These are phyloP conservation scores for Trifolium fragiferum DNA, from an alignment of 306 rosid genomes.

Conservation along the genomic window DNA sequence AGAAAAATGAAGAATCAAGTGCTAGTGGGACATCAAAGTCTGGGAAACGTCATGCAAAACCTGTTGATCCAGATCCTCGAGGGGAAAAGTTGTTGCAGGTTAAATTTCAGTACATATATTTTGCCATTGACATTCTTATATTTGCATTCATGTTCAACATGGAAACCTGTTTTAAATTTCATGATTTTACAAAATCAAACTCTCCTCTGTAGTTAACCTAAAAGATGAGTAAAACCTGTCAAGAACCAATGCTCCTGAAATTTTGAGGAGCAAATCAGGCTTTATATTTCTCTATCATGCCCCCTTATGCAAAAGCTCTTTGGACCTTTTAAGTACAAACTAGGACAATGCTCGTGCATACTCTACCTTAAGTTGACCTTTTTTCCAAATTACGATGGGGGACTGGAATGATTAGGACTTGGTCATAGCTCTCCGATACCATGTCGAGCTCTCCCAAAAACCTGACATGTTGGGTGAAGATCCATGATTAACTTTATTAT, in stretches of 20 bases:
- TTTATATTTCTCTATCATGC: not conserved
- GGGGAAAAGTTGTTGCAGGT: conserved; percentile 97
- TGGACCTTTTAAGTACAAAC: conserved; percentile 2
- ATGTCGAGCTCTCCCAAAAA: not conserved
- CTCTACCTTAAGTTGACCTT: conserved; percentile 5
- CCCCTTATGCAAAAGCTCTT: conserved; percentile 4
- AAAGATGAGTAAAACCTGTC: conserved; percentile 16
- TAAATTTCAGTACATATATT: conserved; percentile 29
- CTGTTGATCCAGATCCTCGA: conserved; percentile 89
- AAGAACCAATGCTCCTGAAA: conserved; percentile 19
- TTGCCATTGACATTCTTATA: conserved; percentile 24
- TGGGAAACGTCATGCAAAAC: conserved; percentile 88
- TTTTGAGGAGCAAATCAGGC: not conserved
- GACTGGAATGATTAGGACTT: not conserved
- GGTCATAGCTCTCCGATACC: conserved; percentile 1
- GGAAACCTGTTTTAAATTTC: conserved; percentile 25
- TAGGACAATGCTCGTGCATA: not conserved
- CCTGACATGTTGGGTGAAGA: not conserved
- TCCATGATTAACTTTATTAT: not conserved
- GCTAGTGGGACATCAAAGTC: conserved; percentile 68
- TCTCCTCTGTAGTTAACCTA: conserved; percentile 3
- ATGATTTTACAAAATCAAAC: not conserved
- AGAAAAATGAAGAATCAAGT: conserved; percentile 80
- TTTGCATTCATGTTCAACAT: not conserved
- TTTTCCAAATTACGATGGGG: not conserved